Evolutionary conservation across 805 yeast genomes (phyloP), one percentile per base, ranked within the genome.

Genomic region (Suhomyces kilbournensis): DNA sequence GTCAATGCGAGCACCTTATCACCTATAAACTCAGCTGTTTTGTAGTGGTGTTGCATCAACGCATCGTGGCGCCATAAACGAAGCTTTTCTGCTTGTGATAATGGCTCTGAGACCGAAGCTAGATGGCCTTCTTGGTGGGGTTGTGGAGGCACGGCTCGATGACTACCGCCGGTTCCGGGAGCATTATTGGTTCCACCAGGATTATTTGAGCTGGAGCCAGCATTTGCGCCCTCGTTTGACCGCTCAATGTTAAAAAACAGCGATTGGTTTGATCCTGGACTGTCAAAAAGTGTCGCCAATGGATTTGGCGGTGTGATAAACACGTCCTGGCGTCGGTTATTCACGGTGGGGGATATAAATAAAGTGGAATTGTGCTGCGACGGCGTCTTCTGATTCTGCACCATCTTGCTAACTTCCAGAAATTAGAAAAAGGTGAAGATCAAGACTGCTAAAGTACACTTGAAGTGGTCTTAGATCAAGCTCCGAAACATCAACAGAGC

Each of bases 61-160:
- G 99, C 96, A 64, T 91, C 97, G 57, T 91, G 96, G 46, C 98
- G 75, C 99, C 98, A 94, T 26, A 89, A 74, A 45, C 98, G 72
- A 34, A 94, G 77, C 59, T 85, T 84, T 57, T 93, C 97, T 0
- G 92, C 94, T 53, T 88, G 94, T 0, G 96, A 80, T 40, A 82
- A 63, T 5, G 86, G 86, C 48, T 74, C 75, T 6, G 55, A 60
- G 1, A 32, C 50, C 4, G 45, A 20, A 12, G 52, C 26, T 8
- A 39, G 23, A 7, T 50, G 32, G 10, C 46, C 35, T 14, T 23
- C 45, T 3, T 45, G 23, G 7, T 53, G 53, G 4, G 51, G 40
- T 19, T 40, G 50, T n/a, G 50, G 50, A 8, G 44, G 53, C n/a
- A 38, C n/a, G 7, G 42, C 42, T 9, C 42, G 19, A 20, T 35